Evolutionary conservation across 129 eudicot species (phyloP).

Genomic region (Heracleum sosnowskyi): DNA sequence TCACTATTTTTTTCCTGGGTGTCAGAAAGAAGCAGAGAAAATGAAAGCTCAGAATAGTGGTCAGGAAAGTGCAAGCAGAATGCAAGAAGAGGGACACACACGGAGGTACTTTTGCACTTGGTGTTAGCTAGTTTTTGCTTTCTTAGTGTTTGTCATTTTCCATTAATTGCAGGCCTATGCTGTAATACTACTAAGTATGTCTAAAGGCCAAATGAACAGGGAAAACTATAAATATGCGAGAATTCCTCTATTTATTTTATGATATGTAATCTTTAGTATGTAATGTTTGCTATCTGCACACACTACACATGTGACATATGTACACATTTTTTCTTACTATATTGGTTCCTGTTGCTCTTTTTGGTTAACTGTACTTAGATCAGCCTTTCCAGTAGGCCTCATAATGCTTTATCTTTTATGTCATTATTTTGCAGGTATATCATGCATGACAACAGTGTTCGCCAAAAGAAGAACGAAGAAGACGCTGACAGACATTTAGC

Average conservation of each 20-base stretch:
- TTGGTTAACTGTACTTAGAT: background rate
- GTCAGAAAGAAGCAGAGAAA: conserved; percentile 69
- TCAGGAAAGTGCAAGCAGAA: conserved; percentile 22
- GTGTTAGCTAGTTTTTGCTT: background rate
- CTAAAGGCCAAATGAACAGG: background rate
- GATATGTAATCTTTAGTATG: background rate
- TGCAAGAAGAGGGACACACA: conserved; percentile 48
- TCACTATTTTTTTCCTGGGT: background rate
- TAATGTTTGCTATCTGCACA: background rate
- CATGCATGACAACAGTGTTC: conserved; percentile 34
- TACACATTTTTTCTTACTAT: background rate
- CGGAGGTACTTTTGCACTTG: conserved; percentile 43
- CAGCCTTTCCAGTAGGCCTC: background rate
- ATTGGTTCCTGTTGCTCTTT: background rate
- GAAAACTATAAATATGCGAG: background rate
- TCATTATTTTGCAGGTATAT: conserved; percentile 31
- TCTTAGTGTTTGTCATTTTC: background rate
- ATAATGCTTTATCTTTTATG: background rate
- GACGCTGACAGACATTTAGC: conserved; percentile 83
- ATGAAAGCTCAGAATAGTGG: conserved; percentile 20
- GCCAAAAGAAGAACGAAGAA: conserved; percentile 66
- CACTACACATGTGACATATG: background rate
- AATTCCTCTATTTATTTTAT: background rate
- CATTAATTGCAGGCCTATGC: conserved; percentile 3
- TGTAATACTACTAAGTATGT: background rate